These are phyloP conservation scores for Leishmania amazonensis DNA, from an alignment of 208 protist genomes.

Conservation along the genomic window DNA sequence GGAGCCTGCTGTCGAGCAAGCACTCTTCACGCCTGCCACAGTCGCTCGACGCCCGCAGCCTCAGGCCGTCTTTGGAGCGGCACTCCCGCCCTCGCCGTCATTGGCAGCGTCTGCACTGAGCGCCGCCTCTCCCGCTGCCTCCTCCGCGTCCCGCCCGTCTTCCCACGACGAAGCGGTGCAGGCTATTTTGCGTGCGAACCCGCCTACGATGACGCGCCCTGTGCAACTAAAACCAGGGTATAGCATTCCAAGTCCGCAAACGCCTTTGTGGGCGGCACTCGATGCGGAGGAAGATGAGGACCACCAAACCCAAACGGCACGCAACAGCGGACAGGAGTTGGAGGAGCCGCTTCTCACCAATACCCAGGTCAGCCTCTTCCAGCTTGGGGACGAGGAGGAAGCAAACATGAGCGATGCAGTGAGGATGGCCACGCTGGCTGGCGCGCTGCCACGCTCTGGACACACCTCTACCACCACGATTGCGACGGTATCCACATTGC, in stretches of 20 bases:
- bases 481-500: neutral
- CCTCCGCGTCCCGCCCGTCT: constrained; percentile 27
- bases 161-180: constrained; percentile 35
- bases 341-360: constrained; percentile 9
- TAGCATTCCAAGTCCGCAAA: constrained; percentile 53
- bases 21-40: constrained; percentile 28
- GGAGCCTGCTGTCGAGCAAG: neutral
- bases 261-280: constrained; percentile 60
- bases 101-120: neutral
- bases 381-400: constrained; percentile 22
- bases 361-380: constrained; percentile 34
- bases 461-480: neutral
- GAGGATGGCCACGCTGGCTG: neutral
- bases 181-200: constrained; percentile 43
- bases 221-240: constrained; percentile 46
- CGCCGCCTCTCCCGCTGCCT: constrained; percentile 8
- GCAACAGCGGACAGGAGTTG: neutral
- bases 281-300: constrained; percentile 25
- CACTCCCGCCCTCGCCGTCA: neutral
- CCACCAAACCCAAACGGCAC: neutral
- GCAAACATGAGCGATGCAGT: neutral
- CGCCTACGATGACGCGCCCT: constrained; percentile 62
- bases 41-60: constrained; percentile 23
- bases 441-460: neutral
- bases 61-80: neutral